phyloP scores from a whole-genome alignment of 228 moss, liverwort and hornwort genomes.

The Sphagnum fallax region DNA sequence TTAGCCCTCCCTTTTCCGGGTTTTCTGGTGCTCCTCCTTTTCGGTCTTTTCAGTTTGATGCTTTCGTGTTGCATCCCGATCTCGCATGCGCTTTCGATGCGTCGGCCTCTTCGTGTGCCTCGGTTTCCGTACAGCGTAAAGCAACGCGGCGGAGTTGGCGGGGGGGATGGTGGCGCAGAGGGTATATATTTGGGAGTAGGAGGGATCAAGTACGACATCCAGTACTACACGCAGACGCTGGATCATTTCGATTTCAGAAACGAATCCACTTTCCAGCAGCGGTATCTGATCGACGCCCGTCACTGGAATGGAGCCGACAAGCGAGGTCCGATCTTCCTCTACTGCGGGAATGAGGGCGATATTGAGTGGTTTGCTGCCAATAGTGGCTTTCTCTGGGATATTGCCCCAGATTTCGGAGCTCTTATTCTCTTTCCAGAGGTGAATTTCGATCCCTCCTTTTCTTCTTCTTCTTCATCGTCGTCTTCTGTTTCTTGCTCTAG shows the following conservation, averaged over 20 bases:
- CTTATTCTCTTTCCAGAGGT: slow-evolving; percentile 83
- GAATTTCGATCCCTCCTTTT: too few relatives aligned
- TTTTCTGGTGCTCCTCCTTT: too few relatives aligned
- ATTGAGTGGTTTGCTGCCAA: slow-evolving; percentile 96
- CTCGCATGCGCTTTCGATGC: too few relatives aligned
- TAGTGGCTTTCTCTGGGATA: slow-evolving; percentile 87
- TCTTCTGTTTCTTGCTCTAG: background rate
- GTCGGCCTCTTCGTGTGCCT: too few relatives aligned
- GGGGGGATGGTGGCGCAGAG: too few relatives aligned
- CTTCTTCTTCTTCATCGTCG: background rate
- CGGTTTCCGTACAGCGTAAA: too few relatives aligned
- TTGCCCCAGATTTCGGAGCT: slow-evolving; percentile 73
- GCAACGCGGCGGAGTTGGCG: too few relatives aligned
- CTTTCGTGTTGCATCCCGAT: too few relatives aligned
- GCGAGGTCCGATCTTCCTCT: slow-evolving; percentile 76
- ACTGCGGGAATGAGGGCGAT: slow-evolving; percentile 96
- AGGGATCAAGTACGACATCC: slow-evolving; percentile 6
- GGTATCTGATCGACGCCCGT: slow-evolving; percentile 55
- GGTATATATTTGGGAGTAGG: too few relatives aligned
- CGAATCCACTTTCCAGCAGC: slow-evolving; percentile 62
- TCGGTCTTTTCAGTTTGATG: too few relatives aligned
- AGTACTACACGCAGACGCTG: slow-evolving; percentile 65
- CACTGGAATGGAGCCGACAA: slow-evolving; percentile 51
- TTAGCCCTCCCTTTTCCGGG: too few relatives aligned
- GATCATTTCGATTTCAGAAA: slow-evolving; percentile 85